A percentile compares a stretch with the other conserved stretches of the same genome.
Evolutionary conservation across 768 basidiomycete species (phyloP).

Genomic region (Leccinum boreale): DNA sequence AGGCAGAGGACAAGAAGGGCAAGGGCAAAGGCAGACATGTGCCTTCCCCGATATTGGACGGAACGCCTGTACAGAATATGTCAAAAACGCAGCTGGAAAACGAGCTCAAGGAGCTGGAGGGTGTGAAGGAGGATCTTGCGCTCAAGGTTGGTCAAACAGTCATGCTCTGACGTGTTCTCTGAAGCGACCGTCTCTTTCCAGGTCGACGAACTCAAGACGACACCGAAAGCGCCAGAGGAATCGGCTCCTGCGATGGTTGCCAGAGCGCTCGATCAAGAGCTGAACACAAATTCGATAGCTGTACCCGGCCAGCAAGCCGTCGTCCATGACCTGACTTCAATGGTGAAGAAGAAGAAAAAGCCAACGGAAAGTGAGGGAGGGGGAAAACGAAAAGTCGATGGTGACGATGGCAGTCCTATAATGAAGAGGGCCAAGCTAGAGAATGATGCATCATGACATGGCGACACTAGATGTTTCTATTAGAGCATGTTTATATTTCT

Average conservation of each 20-base stretch:
- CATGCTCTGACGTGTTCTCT: background rate
- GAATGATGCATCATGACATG: conserved; percentile 17
- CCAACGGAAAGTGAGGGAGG: conserved; percentile 35
- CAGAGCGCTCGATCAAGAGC: conserved; percentile 66
- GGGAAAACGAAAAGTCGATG: conserved; percentile 72
- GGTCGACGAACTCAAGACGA: conserved; percentile 89
- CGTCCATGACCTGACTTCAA: conserved; percentile 81
- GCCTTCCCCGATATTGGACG: conserved; percentile 30
- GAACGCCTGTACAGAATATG: conserved; percentile 64
- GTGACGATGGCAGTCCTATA: conserved; percentile 42
- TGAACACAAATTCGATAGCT: conserved; percentile 45
- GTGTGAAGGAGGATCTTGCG: conserved; percentile 75
- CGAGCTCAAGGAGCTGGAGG: conserved; percentile 77
- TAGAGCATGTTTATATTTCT: conserved; percentile 63
- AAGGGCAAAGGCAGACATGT: conserved; percentile 63
- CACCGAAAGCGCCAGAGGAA: conserved; percentile 57
- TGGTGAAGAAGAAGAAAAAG: conserved; percentile 85
- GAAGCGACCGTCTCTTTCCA: conserved; percentile 28
- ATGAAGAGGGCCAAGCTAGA: conserved; percentile 67
- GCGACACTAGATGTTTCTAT: conserved; percentile 16
- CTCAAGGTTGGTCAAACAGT: conserved; percentile 56
- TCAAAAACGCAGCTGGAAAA: conserved; percentile 66
- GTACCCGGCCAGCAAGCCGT: conserved; percentile 35
- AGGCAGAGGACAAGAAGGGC: conserved; percentile 49
- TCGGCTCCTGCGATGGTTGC: conserved; percentile 72